These are phyloP conservation scores for Cutaneotrichosporon sp. DNA, from an alignment of 1,284 basidiomycete genomes.

Conservation along the genomic window DNA sequence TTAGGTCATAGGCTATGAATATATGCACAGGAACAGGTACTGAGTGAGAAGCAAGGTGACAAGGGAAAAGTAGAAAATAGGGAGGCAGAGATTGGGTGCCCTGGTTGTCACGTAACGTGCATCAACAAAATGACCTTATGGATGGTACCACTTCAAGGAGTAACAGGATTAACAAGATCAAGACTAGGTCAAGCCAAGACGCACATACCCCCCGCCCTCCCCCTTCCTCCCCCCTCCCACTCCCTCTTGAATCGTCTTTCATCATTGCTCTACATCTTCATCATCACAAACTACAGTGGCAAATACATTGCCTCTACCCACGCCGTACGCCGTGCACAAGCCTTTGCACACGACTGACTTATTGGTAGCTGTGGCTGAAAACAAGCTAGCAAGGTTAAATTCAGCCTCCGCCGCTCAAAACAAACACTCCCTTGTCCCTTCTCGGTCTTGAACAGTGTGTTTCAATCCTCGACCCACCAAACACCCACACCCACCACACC, in stretches of 20 bases:
- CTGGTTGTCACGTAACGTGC: slow-evolving; percentile 4
- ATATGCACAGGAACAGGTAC: neutral
- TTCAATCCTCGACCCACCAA: neutral
- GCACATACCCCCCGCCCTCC: neutral
- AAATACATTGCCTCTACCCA: neutral
- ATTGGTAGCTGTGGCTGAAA: no score
- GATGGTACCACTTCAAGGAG: neutral
- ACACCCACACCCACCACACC: neutral
- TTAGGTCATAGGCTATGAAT: no score
- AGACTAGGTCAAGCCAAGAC: neutral
- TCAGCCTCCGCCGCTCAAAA: neutral
- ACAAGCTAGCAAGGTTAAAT: neutral
- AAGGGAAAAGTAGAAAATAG: neutral
- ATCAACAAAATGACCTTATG: neutral
- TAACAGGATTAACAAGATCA: no score
- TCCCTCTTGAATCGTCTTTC: neutral
- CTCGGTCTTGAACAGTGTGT: neutral
- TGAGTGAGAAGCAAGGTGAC: neutral
- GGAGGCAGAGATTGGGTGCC: neutral
- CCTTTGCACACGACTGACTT: neutral
- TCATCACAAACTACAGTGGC: neutral
- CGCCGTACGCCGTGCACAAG: neutral
- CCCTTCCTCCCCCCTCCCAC: neutral
- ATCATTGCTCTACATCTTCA: neutral
- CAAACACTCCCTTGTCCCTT: neutral